A percentile compares a stretch with the other conserved stretches of the same genome.
phyloP scores from a whole-genome alignment of 1,139 yeast species.

The Geotrichum aggregatum region DNA sequence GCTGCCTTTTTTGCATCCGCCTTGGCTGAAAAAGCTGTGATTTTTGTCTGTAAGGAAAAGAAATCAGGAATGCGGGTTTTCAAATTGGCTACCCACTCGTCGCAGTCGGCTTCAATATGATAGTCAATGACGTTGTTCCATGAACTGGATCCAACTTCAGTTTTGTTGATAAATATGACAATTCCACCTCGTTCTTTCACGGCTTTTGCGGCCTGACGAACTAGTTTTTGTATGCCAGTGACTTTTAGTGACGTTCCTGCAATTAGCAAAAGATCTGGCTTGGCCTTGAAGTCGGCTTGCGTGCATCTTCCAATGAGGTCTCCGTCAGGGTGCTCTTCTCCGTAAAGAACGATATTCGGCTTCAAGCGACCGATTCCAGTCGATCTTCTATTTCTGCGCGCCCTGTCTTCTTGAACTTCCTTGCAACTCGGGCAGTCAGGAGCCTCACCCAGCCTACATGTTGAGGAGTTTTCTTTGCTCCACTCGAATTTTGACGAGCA shows the following conservation, averaged over 20 bases:
- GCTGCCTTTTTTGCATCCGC: neutral
- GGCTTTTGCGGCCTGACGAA: slow-evolving; percentile 52
- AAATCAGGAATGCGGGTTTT: slow-evolving; percentile 53
- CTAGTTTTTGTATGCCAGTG: slow-evolving; percentile 65
- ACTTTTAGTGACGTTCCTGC: slow-evolving; percentile 77
- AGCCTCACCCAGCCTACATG: slow-evolving; percentile 50
- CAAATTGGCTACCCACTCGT: slow-evolving; percentile 62
- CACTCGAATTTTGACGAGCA: slow-evolving; percentile 62
- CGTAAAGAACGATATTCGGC: slow-evolving; percentile 73
- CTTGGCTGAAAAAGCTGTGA: slow-evolving; percentile 22
- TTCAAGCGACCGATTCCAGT: slow-evolving; percentile 61
- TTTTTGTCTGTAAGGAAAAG: slow-evolving; percentile 53
- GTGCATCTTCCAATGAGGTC: slow-evolving; percentile 61
- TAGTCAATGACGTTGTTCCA: slow-evolving; percentile 65
- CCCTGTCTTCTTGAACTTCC: slow-evolving; percentile 50
- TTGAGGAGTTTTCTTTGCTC: slow-evolving; percentile 49
- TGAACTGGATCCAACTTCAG: slow-evolving; percentile 42
- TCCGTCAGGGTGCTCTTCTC: slow-evolving; percentile 73
- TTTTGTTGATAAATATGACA: slow-evolving; percentile 61
- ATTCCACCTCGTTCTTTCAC: slow-evolving; percentile 44
- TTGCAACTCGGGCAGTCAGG: slow-evolving; percentile 64
- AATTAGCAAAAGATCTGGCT: slow-evolving; percentile 62
- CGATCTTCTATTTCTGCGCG: slow-evolving; percentile 58
- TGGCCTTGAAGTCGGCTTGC: slow-evolving; percentile 49
- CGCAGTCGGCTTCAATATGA: slow-evolving; percentile 77